Base-by-base conservation (phyloP, 1,139 yeast species). In the Scheffersomyces segobiensis region DNA sequence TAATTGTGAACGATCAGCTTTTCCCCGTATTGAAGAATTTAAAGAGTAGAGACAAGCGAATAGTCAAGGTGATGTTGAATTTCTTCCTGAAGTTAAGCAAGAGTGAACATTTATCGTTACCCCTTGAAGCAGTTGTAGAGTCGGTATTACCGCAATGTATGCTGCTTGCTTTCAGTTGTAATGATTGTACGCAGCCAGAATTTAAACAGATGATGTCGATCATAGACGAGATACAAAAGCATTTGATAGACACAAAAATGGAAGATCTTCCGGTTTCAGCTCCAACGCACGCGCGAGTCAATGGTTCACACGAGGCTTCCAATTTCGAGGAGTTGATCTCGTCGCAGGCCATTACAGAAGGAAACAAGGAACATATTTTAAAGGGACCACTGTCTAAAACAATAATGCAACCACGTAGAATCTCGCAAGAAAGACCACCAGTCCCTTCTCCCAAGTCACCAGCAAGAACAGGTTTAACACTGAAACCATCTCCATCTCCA, bases 31-130 rank as follows among this genome's bases (percentile, higher is more conserved):
- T 93, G 59, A 84, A 85, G 64, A 84, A 86, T 21, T 84, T 91
- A 81, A 91, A 91, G 71, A 88, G 96, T 26, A 80, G 96, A 60
- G 96, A 91, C 64, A 83, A 90, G 47, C 78, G 87, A 58, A 87
- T 91, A 42, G 83, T 91, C 50, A 73, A 79, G 64, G 80, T 83
- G 32, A 81, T 89, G 1, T 72, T 89, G 55, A 71, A 71, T 4
- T 84, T 90, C 20, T 88, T 87, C 67, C 74, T 74, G 26, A 73
- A 77, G 21, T 68, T 86, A 19, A 73, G 79, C 21, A 66, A 65
- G n/a, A 76, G 77, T 64, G 77, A 71, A 5, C 80, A 78, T 60
- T 69, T 80, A 12, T 67, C 68, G 20, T 66, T 80, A 47, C 81
- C 77, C 20, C 60, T 78, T 49, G 83, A 79, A 42, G 62, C 72